A percentile compares a stretch with the other conserved stretches of the same genome.
phyloP scores from a whole-genome alignment of 2,329 filamentous ascomycete species.

The Hymenoscyphus repandus region DNA sequence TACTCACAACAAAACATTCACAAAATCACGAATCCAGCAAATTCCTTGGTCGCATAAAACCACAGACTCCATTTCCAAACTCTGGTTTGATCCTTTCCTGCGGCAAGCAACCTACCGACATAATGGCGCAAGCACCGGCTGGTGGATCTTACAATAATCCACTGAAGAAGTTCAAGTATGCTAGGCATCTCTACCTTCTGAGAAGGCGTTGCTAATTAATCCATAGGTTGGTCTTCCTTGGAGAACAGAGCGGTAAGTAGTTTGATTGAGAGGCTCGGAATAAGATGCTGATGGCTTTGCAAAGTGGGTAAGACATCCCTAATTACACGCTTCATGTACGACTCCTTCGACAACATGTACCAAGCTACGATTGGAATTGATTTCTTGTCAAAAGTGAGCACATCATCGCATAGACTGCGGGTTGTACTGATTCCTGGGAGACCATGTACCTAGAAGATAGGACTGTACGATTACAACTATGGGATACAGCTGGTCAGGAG shows the following conservation, averaged over 20 bases:
- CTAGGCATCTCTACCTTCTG: not conserved
- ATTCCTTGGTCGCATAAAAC: no score
- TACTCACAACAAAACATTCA: no score
- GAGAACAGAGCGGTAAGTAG: conserved; percentile 91
- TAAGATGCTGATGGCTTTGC: conserved; percentile 17
- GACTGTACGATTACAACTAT: conserved; percentile 93
- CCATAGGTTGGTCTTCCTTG: conserved; percentile 85
- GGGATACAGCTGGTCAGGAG: conserved; percentile 98
- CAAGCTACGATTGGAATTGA: conserved; percentile 99
- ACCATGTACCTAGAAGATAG: conserved; percentile 99
- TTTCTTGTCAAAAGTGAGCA: conserved; percentile 87
- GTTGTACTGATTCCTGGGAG: conserved; percentile 38
- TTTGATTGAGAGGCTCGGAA: conserved; percentile 3
- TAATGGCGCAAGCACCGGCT: conserved; percentile 79
- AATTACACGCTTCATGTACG: conserved; percentile 99
- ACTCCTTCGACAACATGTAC: conserved; percentile 99
- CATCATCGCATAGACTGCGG: conserved; percentile 2
- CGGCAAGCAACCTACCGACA: conserved; percentile 30
- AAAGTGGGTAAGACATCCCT: conserved; percentile 96
- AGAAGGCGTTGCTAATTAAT: conserved; percentile 16
- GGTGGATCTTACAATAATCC: conserved; percentile 95
- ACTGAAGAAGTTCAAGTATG: conserved; percentile 99
- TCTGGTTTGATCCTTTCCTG: not conserved
- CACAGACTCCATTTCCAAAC: no score
- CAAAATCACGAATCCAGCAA: no score